phyloP scores from a whole-genome alignment of 768 basidiomycete genomes.

The Tephrocybe sp. region DNA sequence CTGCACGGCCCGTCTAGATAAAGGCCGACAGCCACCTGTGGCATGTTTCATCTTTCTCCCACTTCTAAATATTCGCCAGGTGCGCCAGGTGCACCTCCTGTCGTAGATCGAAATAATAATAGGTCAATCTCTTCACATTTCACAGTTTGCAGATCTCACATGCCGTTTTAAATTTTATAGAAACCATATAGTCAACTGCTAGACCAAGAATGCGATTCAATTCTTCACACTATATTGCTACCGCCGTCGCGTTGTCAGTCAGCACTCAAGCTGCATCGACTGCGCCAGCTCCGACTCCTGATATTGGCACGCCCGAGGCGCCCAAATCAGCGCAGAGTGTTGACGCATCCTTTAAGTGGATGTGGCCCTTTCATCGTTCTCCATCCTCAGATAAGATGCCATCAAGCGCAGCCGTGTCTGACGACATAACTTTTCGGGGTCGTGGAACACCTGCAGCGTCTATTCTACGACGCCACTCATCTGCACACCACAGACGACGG shows the following conservation, averaged over 20 bases:
- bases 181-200: background rate
- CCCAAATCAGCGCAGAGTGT: background rate
- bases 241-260: slow-evolving; percentile 9
- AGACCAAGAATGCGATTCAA: slow-evolving; percentile 10
- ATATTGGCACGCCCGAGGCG: background rate
- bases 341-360: slow-evolving; percentile 5
- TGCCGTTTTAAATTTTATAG: no score
- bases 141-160: no score
- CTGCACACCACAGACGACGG: slow-evolving; percentile 18
- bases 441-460: slow-evolving; percentile 13
- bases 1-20: background rate
- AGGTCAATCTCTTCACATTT: background rate
- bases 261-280: slow-evolving; percentile 6
- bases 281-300: slow-evolving; percentile 1
- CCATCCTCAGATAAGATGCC: background rate
- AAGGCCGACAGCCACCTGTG: background rate
- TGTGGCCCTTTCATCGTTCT: slow-evolving; percentile 8
- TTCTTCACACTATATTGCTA: slow-evolving; percentile 9
- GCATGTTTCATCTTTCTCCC: background rate
- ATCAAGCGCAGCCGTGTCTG: background rate
- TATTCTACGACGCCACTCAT: slow-evolving; percentile 14
- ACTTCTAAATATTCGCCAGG: background rate
- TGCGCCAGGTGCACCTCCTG: slow-evolving; percentile 1
- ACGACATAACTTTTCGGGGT: slow-evolving; percentile 6
- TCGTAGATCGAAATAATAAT: background rate